Evolutionary conservation across 202 grass and related monocot species (phyloP).

Genomic region (Carex arenaria): DNA sequence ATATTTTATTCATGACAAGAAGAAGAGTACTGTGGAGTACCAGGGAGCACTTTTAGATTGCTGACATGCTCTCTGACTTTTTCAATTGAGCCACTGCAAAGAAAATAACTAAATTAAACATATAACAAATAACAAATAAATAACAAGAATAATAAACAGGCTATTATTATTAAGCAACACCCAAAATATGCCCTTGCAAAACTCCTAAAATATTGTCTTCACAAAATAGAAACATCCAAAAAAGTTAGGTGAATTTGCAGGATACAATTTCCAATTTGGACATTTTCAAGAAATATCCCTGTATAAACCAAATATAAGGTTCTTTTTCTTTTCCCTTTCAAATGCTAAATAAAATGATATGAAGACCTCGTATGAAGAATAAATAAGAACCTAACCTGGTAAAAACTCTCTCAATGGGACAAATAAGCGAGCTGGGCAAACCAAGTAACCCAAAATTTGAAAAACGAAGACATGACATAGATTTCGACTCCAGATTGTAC

Average conservation of each 20-base stretch:
- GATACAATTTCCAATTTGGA: not conserved
- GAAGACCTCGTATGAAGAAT: not conserved
- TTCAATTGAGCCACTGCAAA: constrained; percentile 39
- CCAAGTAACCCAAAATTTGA: constrained; percentile 70
- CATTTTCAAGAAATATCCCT: not conserved
- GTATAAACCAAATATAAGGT: not conserved
- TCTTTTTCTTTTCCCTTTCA: constrained; percentile 3
- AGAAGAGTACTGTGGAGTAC: constrained; percentile 33
- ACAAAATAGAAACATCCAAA: not conserved
- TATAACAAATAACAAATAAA: not conserved
- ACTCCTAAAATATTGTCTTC: not conserved
- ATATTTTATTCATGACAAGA: constrained; percentile 6
- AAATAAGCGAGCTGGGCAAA: constrained; percentile 71
- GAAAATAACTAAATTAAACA: not conserved
- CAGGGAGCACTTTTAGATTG: constrained; percentile 58
- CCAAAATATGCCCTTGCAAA: not conserved
- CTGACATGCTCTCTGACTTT: constrained; percentile 41
- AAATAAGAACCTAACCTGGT: constrained; percentile 43
- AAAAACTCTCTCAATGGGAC: constrained; percentile 61
- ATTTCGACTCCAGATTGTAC: constrained; percentile 41
- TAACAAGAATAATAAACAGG: not conserved
- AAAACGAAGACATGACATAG: constrained; percentile 47
- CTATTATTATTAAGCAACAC: not conserved
- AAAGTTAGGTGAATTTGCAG: not conserved
- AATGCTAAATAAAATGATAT: not conserved